These are phyloP conservation scores for Periconia sp. DNA, from an alignment of 2,329 filamentous ascomycete species.

Conservation along the genomic window DNA sequence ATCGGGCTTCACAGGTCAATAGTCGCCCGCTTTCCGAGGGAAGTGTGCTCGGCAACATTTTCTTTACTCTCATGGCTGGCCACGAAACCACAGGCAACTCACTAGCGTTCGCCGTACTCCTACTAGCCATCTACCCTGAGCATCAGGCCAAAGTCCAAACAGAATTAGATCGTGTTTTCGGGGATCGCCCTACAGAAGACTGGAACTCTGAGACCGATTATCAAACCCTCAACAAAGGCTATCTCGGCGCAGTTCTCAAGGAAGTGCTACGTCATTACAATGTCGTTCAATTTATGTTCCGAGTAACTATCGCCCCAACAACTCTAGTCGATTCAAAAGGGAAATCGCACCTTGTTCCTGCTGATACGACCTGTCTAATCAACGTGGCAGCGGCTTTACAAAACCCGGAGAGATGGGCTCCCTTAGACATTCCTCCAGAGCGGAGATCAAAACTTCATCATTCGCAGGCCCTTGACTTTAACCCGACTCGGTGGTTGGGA, in stretches of 20 bases:
- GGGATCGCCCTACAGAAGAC: not conserved
- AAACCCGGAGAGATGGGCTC: constrained; percentile 5
- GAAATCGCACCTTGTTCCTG: not conserved
- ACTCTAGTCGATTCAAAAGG: constrained; percentile 5
- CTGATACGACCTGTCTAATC: constrained; percentile 3
- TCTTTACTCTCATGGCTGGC: constrained; percentile 15
- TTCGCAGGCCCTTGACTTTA: constrained; percentile 9
- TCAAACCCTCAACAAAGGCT: constrained; percentile 8
- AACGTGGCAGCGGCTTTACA: constrained; percentile 8
- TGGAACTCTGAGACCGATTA: constrained; percentile 12
- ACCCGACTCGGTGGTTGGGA: constrained; percentile 4
- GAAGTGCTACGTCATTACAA: constrained; percentile 13
- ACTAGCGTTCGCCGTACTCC: constrained; percentile 46
- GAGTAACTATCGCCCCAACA: not conserved
- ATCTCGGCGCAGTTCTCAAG: constrained; percentile 13
- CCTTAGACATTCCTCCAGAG: no score
- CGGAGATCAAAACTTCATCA: not conserved
- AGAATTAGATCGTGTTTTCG: constrained; percentile 33
- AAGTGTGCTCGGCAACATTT: constrained; percentile 16
- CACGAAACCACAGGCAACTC: constrained; percentile 44
- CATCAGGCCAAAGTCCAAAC: constrained; percentile 49
- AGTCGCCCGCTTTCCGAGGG: constrained; percentile 6
- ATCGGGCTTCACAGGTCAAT: not conserved
- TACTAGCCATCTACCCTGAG: constrained; percentile 48
- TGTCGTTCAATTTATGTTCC: constrained; percentile 5